Conservation (phyloP, 2,329 filamentous ascomycete species). For the Botrytis squamosa region DNA sequence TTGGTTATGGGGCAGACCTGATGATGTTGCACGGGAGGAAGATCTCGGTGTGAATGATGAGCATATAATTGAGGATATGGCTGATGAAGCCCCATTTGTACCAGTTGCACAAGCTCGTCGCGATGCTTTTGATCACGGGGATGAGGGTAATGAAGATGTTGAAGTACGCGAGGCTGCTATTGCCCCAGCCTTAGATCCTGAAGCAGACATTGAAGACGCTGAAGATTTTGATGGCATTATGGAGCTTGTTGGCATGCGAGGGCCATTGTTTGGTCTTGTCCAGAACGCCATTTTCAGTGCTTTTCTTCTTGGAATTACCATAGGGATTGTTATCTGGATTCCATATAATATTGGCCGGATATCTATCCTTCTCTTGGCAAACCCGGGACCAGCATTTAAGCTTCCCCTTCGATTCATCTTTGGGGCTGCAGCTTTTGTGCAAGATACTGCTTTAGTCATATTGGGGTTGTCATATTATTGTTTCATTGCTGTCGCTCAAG, state of each 20-base stretch:
- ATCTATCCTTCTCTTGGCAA: conserved; percentile 74
- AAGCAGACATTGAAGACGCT: conserved; percentile 76
- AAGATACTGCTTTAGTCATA: conserved; percentile 70
- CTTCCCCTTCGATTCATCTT: conserved; percentile 73
- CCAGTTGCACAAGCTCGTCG: conserved; percentile 40
- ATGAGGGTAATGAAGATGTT: conserved; percentile 46
- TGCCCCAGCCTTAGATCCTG: conserved; percentile 69
- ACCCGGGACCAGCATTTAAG: conserved; percentile 67
- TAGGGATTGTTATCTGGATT: conserved; percentile 81
- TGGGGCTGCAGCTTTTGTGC: conserved; percentile 71
- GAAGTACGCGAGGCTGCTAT: conserved; percentile 64
- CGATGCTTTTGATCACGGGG: conserved; percentile 30
- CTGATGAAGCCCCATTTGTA: conserved; percentile 60
- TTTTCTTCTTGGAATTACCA: conserved; percentile 82
- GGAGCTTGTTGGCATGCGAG: conserved; percentile 94
- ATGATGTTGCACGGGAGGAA: conserved; percentile 44
- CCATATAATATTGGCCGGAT: conserved; percentile 91
- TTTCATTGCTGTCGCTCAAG: conserved; percentile 28
- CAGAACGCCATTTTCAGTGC: conserved; percentile 96
- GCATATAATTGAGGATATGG: conserved; percentile 57
- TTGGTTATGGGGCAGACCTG: conserved; percentile 61
- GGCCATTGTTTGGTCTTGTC: conserved; percentile 81
- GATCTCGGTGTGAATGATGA: conserved; percentile 54
- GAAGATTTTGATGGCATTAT: conserved; percentile 96
- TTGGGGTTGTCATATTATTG: conserved; percentile 53